A percentile compares a stretch with the other conserved stretches of the same genome.
Evolutionary conservation across 805 yeast species (phyloP).

Genomic region (Yamadazyma kitorensis): DNA sequence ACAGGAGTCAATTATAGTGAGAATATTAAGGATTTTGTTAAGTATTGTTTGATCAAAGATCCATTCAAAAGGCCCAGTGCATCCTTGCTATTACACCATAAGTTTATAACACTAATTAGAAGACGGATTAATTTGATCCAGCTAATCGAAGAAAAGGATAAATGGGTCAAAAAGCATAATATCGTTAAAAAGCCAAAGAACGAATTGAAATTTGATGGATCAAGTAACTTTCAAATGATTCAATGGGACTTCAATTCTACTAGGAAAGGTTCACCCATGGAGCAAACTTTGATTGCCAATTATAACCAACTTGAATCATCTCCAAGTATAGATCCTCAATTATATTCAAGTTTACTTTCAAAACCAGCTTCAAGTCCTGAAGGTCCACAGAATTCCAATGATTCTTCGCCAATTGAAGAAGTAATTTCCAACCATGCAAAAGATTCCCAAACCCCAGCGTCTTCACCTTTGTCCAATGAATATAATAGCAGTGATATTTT

Average conservation of each 20-base stretch:
- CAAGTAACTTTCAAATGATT: constrained; percentile 5
- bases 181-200: constrained; percentile 6
- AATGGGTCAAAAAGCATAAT: constrained; percentile 27
- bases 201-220: constrained; percentile 5
- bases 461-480: not conserved
- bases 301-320: not conserved
- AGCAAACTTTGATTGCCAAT: constrained; percentile 8
- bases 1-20: constrained; percentile 43
- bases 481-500: constrained; percentile 24
- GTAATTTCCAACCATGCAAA: not conserved
- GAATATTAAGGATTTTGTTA: constrained; percentile 64
- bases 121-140: constrained; percentile 23
- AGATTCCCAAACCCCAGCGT: not conserved
- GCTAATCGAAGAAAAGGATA: constrained; percentile 41
- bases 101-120: constrained; percentile 45
- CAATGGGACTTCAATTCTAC: constrained; percentile 15
- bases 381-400: not conserved
- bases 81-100: constrained; percentile 47
- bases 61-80: constrained; percentile 68
- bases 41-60: constrained; percentile 62
- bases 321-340: too few species aligned
- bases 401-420: not conserved
- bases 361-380: not conserved
- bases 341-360: too few species aligned
- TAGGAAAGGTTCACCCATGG: constrained; percentile 12